Evolutionary conservation across 495 filamentous ascomycete genomes (phyloP), one percentile per base, ranked within the genome.

Genomic region (Schizothecium vesticola): DNA sequence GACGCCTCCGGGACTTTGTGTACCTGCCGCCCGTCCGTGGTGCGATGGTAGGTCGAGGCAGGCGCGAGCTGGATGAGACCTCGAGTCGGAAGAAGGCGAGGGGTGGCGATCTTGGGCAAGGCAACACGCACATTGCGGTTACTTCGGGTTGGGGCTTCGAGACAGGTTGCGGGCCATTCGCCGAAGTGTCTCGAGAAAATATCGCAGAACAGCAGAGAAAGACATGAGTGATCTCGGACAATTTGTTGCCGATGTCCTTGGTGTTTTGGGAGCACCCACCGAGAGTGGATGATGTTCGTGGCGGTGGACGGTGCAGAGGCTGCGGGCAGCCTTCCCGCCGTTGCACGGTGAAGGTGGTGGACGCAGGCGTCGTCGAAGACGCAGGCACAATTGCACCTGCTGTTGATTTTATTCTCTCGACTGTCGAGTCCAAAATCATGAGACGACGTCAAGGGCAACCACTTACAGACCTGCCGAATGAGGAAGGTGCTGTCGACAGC

Each of bases 401-500:
- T 51, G 19, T 51, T 51, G 43, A 51, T 51, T 4, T 51, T 51
- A n/a, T 51, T 51, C 43, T 51, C 43, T 19, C 6, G 6, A 1
- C 36, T 19, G 1, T 36, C 36, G 7, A 51, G 16, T 5, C 36
- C 36, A 51, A 43, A 51, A 51, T 51, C 43, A 51, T 51, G 43
- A 51, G 43, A 51, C 43, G 43, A 51, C 43, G 43, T 51, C 43
- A n/a, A n/a, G 43, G 16, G 9, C 33, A n/a, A 51, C 43, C 43
- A 51, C 43, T 51, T 51, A 51, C 43, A 51, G 43, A 51, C 10
- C 36, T 64, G 33, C 61, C 36, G 36, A 16, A 64, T 51, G 23
- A 26, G 61, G 61, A 43, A 64, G 61, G 61, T 64, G 61, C 61
- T 64, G 31, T 24, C 24, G 61, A 19, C 29, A 25, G 24, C 43